Percentiles rank a stretch among this genome's conserved stretches.
phyloP scores from a whole-genome alignment of 805 yeast genomes.

The Starmerella bombi region DNA sequence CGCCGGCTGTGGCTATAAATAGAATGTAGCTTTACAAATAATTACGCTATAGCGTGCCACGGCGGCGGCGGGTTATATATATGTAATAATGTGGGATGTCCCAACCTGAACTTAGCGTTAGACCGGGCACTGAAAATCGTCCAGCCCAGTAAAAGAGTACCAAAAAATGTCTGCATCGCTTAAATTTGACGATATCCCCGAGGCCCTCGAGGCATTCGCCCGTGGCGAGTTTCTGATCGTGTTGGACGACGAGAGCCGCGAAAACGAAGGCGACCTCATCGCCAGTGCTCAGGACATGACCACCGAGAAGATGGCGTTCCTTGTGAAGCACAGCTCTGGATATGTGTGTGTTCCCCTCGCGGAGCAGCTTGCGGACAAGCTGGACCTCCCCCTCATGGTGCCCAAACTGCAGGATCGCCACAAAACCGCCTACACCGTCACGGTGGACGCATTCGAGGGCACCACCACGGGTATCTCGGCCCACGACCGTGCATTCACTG shows the following conservation, averaged over 20 bases:
- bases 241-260: slow-evolving; percentile 94
- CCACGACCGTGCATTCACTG: slow-evolving; percentile 80
- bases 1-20: too few relatives aligned
- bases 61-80: too few relatives aligned
- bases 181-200: slow-evolving; percentile 43
- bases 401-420: slow-evolving; percentile 62
- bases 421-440: slow-evolving; percentile 92
- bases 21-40: too few relatives aligned
- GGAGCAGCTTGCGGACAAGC: slow-evolving; percentile 59
- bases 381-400: slow-evolving; percentile 70
- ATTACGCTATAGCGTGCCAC: too few relatives aligned
- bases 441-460: slow-evolving; percentile 73
- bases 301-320: slow-evolving; percentile 81
- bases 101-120: too few relatives aligned
- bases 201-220: slow-evolving; percentile 58
- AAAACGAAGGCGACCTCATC: slow-evolving; percentile 93
- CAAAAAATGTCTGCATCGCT: background rate
- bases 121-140: too few relatives aligned
- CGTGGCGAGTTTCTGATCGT: slow-evolving; percentile 79
- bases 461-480: slow-evolving; percentile 97
- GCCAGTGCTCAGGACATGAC: slow-evolving; percentile 78
- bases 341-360: slow-evolving; percentile 86
- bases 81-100: too few relatives aligned
- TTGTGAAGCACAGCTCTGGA: slow-evolving; percentile 64
- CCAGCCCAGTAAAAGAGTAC: too few relatives aligned